phyloP scores from a whole-genome alignment of 1,139 yeast species.

The Saccharomycopsis hybrid region DNA sequence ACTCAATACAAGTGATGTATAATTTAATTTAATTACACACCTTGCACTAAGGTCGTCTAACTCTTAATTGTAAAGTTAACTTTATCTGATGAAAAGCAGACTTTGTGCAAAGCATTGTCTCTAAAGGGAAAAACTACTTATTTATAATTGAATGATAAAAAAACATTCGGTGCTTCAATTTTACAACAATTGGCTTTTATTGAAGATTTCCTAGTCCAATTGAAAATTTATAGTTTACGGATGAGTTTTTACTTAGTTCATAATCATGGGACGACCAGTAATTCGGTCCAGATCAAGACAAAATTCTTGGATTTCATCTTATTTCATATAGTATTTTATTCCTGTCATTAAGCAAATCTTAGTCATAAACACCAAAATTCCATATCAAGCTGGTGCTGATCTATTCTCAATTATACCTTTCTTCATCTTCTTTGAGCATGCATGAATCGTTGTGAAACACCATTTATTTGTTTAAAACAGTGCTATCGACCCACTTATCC shows the following conservation, averaged over 20 bases:
- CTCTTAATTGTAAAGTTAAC: too few relatives aligned
- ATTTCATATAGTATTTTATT: conserved; percentile 10
- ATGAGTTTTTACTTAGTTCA: conserved; percentile 19
- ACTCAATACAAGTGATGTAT: too few relatives aligned
- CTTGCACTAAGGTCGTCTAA: too few relatives aligned
- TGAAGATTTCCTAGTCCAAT: conserved; percentile 32
- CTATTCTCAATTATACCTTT: conserved; percentile 32
- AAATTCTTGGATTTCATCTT: conserved; percentile 10
- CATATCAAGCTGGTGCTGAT: conserved; percentile 22
- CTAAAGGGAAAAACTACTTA: too few relatives aligned
- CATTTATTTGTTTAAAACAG: conserved; percentile 38
- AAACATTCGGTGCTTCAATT: too few relatives aligned
- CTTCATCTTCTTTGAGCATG: conserved; percentile 34
- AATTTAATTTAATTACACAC: too few relatives aligned
- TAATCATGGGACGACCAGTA: conserved; percentile 6
- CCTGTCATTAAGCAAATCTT: conserved; percentile 23
- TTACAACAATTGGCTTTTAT: conserved; percentile 24
- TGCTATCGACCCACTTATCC: conserved; percentile 51
- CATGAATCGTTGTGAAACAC: conserved; percentile 22
- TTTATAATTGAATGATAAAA: too few relatives aligned
- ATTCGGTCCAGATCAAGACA: conserved; percentile 16
- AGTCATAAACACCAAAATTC: conserved; percentile 20
- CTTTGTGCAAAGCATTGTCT: too few relatives aligned
- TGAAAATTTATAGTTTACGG: conserved; percentile 38
- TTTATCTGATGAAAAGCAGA: too few relatives aligned